Percentiles rank a stretch among this genome's conserved stretches.
Evolutionary conservation across 192 early-diverging fungal genomes (phyloP).

Genomic region (Umbelopsis sp.): DNA sequence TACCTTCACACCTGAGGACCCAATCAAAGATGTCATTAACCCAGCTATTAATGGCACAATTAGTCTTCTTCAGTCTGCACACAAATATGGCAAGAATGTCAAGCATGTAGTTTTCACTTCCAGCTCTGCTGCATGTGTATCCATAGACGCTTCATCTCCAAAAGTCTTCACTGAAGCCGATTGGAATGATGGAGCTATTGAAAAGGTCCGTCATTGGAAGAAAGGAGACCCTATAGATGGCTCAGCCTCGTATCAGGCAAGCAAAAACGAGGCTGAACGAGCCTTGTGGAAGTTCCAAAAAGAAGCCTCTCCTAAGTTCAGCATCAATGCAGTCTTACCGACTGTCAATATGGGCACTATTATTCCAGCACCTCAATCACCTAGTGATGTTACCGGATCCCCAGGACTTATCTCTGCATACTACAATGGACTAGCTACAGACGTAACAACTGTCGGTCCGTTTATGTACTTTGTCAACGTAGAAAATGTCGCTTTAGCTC

Average conservation of each 20-base stretch:
- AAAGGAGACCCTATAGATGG: not conserved
- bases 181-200: constrained; percentile 14
- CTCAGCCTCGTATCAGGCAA: not conserved
- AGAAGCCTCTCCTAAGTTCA: constrained; percentile 9
- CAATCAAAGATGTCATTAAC: constrained; percentile 32
- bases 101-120: constrained; percentile 50
- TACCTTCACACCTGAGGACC: constrained; percentile 13
- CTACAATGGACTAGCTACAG: not conserved
- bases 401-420: not conserved
- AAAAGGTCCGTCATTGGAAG: not conserved
- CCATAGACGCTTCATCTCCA: not conserved
- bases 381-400: not conserved
- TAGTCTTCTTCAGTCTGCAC: constrained; percentile 38
- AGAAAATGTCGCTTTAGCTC: constrained; percentile 2
- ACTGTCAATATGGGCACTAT: not conserved
- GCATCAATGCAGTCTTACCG: constrained; percentile 14
- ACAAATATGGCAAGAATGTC: constrained; percentile 24
- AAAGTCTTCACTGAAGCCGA: constrained; percentile 14
- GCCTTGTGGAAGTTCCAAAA: constrained; percentile 18
- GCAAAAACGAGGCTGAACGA: constrained; percentile 13
- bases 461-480: not conserved
- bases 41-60: constrained; percentile 51
- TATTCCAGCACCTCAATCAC: not conserved
- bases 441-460: not conserved
- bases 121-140: constrained; percentile 30